Base-by-base conservation (phyloP, 1,139 yeast genomes). In the Taiozyma sp. region DNA sequence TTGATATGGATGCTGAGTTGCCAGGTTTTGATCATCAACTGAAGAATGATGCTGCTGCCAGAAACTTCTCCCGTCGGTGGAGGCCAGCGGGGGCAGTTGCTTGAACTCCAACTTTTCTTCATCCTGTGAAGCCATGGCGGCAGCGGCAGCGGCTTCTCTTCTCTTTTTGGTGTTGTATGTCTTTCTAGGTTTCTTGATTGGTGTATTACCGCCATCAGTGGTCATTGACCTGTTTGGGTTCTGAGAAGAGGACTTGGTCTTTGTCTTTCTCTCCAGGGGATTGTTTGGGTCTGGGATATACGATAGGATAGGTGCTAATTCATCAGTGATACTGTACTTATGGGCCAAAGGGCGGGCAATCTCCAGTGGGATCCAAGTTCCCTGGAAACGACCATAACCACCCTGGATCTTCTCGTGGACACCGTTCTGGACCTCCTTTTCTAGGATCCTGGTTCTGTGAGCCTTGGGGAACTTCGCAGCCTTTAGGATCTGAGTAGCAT, bases 381-480 rank as follows among this genome's bases (percentile, higher is more conserved):
- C 99, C 67, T 93, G 98, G 68, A 90, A 93, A 63, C 93, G 83
- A 45, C 97, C 98, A 62, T 90, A 91, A 4, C 98, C 98, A 60
- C 98, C 99, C 68, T 91, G 98, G 43, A 93, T 89, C 67, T 91
- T 91, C 65, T 91, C 97, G 65, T 89, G 97, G 19, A 75, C 69
- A 6, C 95, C 95, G 48, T 81, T 83, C 62, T 89, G 95, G 32
- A 90, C 95, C 53, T 95, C 97, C 61, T 85, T 84, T 64, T 93
- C 98, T 58, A 91, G 76, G 56, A 90, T 90, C 62, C 95, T 81
- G 6, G 97, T 91, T 63, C 98, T 74, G 65, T 87, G 89, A 1
- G 97, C 96, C 67, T 91, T 91, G 56, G 97, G 96, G 66, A 91
- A 89, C 63, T 89, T 87, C 48, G 97, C 96, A 49, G 95, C 95